These are phyloP conservation scores for Fusarium tjaetaba DNA, from an alignment of 2,329 filamentous ascomycete species.

Conservation along the genomic window DNA sequence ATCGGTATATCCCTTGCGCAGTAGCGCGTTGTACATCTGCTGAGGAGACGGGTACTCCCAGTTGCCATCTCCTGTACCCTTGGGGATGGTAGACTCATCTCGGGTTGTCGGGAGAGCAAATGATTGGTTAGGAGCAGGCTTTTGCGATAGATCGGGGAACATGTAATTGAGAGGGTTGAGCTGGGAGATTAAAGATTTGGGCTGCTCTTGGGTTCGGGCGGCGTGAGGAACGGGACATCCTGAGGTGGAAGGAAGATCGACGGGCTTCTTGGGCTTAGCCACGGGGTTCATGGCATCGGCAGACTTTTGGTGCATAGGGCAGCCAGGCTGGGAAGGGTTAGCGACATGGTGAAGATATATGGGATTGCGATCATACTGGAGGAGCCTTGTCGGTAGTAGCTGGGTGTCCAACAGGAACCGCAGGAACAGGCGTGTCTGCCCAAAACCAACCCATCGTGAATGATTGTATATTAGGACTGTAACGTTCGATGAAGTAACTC, in stretches of 20 bases:
- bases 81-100: constrained; percentile 91
- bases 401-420: constrained; percentile 49
- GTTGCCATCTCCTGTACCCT: constrained; percentile 78
- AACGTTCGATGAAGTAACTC: neutral
- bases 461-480: neutral
- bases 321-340: constrained; percentile 56
- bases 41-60: constrained; percentile 99
- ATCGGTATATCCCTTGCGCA: constrained; percentile 95
- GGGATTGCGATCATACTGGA: constrained; percentile 44
- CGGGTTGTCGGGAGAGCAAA: constrained; percentile 80
- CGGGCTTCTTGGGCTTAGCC: constrained; percentile 39
- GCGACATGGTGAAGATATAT: neutral
- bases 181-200: constrained; percentile 62
- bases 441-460: constrained; percentile 71
- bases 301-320: constrained; percentile 67
- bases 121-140: constrained; percentile 76
- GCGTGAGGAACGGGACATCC: constrained; percentile 58
- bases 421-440: constrained; percentile 59
- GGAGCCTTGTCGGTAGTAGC: constrained; percentile 43
- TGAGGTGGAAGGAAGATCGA: constrained; percentile 36
- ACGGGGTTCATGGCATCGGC: constrained; percentile 57
- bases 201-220: constrained; percentile 46
- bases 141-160: constrained; percentile 87
- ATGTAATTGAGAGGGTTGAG: constrained; percentile 89
- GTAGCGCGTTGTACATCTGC: constrained; percentile 99